Evolutionary conservation across 192 early-diverging fungal genomes (phyloP), one percentile per base, ranked within the genome.

Genomic region (Backusella morwellensis): DNA sequence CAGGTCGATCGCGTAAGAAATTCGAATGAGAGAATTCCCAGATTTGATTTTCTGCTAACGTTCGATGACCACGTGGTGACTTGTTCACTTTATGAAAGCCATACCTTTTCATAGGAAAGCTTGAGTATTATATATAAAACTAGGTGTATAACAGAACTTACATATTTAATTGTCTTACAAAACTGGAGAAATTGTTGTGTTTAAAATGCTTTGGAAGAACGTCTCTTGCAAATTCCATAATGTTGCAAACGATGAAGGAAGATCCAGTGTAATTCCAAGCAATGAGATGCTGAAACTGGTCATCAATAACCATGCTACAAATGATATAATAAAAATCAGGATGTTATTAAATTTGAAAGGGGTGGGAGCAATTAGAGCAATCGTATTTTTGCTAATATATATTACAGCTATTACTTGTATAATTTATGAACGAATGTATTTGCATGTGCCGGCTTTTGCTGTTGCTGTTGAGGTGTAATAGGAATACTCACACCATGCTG

Each of bases 31-130:
- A 93, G 77, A 96, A 96, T 84, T 95, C 93, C 95, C 95, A 96
- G 81, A 95, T 93, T 80, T 96, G 95, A 84, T 96, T 95, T 80
- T 96, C 95, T 29, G 91, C 93, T 80, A 92, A 82, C n/a, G 94
- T 94, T 68, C 94, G 88, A 80, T 94, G 92, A 11, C 94, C 92
- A 44, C 94, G 86, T 54, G 94, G 93, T 71, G 93, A 94, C 80
- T 96, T 96, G 89, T 96, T 97, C 34, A 96, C 90, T 82, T 97
- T 97, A 85, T 95, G 94, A 81, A 97, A 97, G 44, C 93, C 93
- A 80, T 94, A 93, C 85, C 87, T 89, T 59, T 36, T 34, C 21
- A 72, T 15, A 19, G 12, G 42, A 12, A 44, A 32, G 6, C 12
- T 63, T 23, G 23, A 63, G 23, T 63, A 63, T 26, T 44, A 14